These are phyloP conservation scores for Ampelomyces quisqualis DNA, from an alignment of 2,329 filamentous ascomycete genomes.

Conservation along the genomic window DNA sequence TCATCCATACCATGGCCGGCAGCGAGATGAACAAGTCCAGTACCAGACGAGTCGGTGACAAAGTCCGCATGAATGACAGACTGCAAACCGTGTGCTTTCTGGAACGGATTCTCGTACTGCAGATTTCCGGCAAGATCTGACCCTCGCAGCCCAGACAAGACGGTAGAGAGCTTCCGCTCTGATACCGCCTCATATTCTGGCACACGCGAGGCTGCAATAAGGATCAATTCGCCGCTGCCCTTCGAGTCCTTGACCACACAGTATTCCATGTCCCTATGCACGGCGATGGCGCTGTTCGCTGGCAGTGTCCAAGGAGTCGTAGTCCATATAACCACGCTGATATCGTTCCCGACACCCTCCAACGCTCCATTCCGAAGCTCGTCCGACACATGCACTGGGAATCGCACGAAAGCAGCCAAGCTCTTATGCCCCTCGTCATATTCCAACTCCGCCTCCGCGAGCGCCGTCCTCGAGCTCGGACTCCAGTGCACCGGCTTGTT, in stretches of 20 bases:
- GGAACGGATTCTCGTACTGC: constrained; percentile 70
- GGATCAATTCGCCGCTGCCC: constrained; percentile 55
- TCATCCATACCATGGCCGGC: constrained; percentile 97
- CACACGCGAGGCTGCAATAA: constrained; percentile 72
- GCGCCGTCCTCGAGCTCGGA: constrained; percentile 72
- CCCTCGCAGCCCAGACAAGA: constrained; percentile 62
- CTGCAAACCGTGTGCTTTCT: constrained; percentile 60
- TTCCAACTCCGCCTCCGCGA: constrained; percentile 82
- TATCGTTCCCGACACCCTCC: constrained; percentile 12
- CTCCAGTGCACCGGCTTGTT: constrained; percentile 89
- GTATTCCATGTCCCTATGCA: constrained; percentile 75
- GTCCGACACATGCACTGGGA: constrained; percentile 60
- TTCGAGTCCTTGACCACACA: constrained; percentile 56
- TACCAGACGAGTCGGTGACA: constrained; percentile 85
- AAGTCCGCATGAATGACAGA: constrained; percentile 82
- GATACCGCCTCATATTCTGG: constrained; percentile 49
- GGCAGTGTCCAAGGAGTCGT: constrained; percentile 98
- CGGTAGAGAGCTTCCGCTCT: constrained; percentile 46
- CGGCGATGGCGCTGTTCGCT: constrained; percentile 85
- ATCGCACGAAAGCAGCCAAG: constrained; percentile 74
- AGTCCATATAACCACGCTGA: constrained; percentile 94
- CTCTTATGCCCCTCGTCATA: constrained; percentile 76
- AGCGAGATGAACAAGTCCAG: constrained; percentile 90
- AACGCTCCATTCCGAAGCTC: constrained; percentile 46
- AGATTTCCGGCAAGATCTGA: constrained; percentile 62